Base-by-base conservation (phyloP, 139 green algal species). In the Haematococcus sp. region DNA sequence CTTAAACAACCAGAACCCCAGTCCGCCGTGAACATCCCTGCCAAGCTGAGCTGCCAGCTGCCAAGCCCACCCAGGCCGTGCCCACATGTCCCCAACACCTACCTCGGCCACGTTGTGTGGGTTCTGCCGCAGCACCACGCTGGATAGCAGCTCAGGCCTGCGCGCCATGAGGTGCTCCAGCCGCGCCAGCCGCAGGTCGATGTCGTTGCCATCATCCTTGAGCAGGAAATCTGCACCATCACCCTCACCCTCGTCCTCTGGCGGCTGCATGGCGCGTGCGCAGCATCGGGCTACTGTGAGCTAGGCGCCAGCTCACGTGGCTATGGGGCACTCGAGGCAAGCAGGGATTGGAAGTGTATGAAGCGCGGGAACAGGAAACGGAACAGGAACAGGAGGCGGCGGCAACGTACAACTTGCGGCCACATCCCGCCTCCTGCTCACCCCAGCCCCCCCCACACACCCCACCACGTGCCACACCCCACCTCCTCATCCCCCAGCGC, bases 61-160 rank as follows among this genome's bases (percentile, higher is more conserved):
- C 15, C 46, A 55, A 17, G 15, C 46, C 15, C 17, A 23, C 15
- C 46, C 15, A 17, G 46, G 46, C 46, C 46, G 46, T 55, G 46
- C 46, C n/a, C n/a, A 55, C 17, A 55, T 55, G 46, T 23, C 46
- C 15, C 17, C 15, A 17, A 23, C 15, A 15, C 54, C 16, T 23
- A 71, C 64, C 64, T 98, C 95, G 4, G 68, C 69, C 60, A 98
- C 94, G 69, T 97, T 98, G 88, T 99, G 93, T 32, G 95, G 95
- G 88, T 99, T 98, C 84, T 98, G 95, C 59, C 95, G 87, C 75
- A 99, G 89, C 86, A 98, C 92, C 30, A 98, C 95, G 56, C 79
- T 89, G 70, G 69, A 89, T 73, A 98, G 81, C 81, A 98, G 83
- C 82, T 94, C 92, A 4, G 93, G 93, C n/a, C 96, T 86, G n/a